Conservation (phyloP, 331 rosid genomes). For the Quercus phellos region DNA sequence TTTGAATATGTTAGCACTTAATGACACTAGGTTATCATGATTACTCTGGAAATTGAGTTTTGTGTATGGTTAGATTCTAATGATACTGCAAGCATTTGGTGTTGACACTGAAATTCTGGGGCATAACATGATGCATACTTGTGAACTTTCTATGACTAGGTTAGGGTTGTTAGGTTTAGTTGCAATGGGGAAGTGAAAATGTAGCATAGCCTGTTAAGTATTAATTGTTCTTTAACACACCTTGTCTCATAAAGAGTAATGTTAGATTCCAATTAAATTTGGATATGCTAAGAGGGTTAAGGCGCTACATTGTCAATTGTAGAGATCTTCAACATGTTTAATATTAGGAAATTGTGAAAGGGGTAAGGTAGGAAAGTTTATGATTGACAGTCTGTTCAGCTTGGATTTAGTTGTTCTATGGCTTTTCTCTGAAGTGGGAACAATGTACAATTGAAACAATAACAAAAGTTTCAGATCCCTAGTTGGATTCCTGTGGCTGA, state of each 20-base stretch:
- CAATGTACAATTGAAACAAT: too few species aligned
- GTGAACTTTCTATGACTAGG: not conserved
- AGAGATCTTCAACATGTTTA: not conserved
- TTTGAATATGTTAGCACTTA: not conserved
- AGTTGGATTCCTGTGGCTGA: too few species aligned
- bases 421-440: too few species aligned
- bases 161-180: not conserved
- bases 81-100: not conserved
- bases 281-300: not conserved
- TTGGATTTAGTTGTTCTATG: too few species aligned
- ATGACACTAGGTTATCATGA: not conserved
- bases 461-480: too few species aligned
- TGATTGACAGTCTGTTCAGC: not conserved
- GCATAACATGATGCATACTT: not conserved
- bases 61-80: too few species aligned
- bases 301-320: not conserved
- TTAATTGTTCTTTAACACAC: not conserved
- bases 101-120: not conserved
- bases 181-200: not conserved
- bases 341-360: not conserved
- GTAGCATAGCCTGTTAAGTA: not conserved
- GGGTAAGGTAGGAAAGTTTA: not conserved
- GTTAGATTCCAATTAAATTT: not conserved
- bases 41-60: not conserved
- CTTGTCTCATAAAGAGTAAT: not conserved